These are phyloP conservation scores for Diaporthe velutina DNA, from an alignment of 2,329 filamentous ascomycete genomes.

Conservation along the genomic window DNA sequence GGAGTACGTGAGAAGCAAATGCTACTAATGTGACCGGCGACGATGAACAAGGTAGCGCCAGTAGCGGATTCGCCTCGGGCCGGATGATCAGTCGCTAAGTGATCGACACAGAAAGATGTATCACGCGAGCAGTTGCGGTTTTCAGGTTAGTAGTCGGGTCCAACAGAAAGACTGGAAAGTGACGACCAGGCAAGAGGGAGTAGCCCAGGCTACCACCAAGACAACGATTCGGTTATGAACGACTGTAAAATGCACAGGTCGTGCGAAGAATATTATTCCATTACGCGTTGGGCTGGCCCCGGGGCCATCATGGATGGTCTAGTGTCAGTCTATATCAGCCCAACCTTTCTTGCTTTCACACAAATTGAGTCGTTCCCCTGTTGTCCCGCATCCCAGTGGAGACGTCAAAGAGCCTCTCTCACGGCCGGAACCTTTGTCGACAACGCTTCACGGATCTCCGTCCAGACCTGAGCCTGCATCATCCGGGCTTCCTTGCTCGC, in stretches of 20 bases:
- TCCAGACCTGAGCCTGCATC: conserved; percentile 35
- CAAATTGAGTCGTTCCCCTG: neutral
- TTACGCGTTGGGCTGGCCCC: neutral
- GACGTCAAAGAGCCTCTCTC: neutral
- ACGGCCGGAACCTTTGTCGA: conserved; percentile 3
- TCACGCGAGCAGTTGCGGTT: conserved; percentile 16
- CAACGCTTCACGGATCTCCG: conserved; percentile 28
- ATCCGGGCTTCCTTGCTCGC: conserved; percentile 20
- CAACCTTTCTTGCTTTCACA: neutral
- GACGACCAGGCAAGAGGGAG: neutral
- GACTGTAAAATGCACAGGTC: neutral
- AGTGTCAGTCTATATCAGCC: neutral
- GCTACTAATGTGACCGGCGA: neutral
- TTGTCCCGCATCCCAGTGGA: too few relatives aligned
- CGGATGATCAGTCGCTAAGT: neutral
- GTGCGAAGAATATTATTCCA: neutral
- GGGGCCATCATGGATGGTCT: neutral
- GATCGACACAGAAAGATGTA: neutral
- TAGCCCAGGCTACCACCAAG: neutral
- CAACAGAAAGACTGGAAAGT: neutral
- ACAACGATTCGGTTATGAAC: neutral
- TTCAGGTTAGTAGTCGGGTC: neutral
- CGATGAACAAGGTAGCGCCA: neutral
- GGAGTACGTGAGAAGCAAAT: neutral
- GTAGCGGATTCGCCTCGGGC: conserved; percentile 20